Evolutionary conservation across 495 filamentous ascomycete species (phyloP).

Genomic region (Tirmania nivea): DNA sequence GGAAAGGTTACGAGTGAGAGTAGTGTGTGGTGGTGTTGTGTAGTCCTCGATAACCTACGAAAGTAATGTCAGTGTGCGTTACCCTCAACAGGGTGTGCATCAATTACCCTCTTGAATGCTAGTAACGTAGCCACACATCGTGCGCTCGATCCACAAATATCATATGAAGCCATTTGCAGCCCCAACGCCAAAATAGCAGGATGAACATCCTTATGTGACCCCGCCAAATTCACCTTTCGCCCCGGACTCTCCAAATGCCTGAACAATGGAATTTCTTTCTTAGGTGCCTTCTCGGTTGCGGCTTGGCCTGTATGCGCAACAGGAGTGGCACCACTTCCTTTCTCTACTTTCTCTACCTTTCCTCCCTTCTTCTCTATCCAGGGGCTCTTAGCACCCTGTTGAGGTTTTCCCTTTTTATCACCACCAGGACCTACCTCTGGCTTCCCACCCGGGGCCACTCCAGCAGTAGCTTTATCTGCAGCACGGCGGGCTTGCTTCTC

Average conservation of each 20-base stretch:
- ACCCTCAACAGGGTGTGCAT: not conserved
- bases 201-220: slow-evolving; percentile 73
- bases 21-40: slow-evolving; percentile 59
- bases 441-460: slow-evolving; percentile 7
- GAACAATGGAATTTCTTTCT: slow-evolving; percentile 17
- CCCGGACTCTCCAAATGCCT: slow-evolving; percentile 47
- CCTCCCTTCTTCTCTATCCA: not conserved
- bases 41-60: slow-evolving; percentile 72
- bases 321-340: slow-evolving; percentile 7
- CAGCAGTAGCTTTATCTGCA: slow-evolving; percentile 30
- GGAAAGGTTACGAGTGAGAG: slow-evolving; percentile 72
- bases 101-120: slow-evolving; percentile 64
- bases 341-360: not conserved
- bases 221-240: slow-evolving; percentile 51
- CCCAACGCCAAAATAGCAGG: slow-evolving; percentile 68
- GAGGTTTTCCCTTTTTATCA: slow-evolving; percentile 21
- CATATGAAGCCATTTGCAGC: slow-evolving; percentile 74
- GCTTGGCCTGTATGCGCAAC: slow-evolving; percentile 19
- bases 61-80: not conserved
- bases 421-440: slow-evolving; percentile 16
- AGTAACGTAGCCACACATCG: slow-evolving; percentile 69
- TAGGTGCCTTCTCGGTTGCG: slow-evolving; percentile 15
- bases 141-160: slow-evolving; percentile 72
- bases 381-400: slow-evolving; percentile 21
- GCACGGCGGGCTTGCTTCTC: slow-evolving; percentile 58